Percentiles rank a stretch among this genome's conserved stretches.
Evolutionary conservation across 2,329 filamentous ascomycete genomes (phyloP).

Genomic region (Parafenestella ontariensis): DNA sequence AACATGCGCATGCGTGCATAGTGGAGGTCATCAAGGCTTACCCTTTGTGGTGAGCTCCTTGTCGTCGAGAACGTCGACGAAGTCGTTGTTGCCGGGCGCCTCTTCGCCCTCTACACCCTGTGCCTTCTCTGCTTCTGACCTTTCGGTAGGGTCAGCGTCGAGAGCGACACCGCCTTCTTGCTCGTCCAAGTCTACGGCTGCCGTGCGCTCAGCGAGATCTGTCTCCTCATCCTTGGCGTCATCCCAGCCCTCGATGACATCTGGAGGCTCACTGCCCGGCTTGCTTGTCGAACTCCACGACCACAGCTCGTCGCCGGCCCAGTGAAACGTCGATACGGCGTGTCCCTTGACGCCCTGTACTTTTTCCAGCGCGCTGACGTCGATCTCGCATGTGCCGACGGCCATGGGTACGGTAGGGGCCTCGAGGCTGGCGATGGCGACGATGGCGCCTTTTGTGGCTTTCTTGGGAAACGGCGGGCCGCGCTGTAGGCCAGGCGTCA

Average conservation of each 20-base stretch:
- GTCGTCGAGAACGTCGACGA: constrained; percentile 51
- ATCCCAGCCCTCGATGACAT: constrained; percentile 60
- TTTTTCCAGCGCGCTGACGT: constrained; percentile 62
- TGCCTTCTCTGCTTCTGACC: constrained; percentile 42
- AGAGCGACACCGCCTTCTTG: constrained; percentile 58
- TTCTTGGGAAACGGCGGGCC: constrained; percentile 68
- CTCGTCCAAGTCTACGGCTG: constrained; percentile 52
- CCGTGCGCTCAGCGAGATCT: constrained; percentile 49
- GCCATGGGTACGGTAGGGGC: constrained; percentile 67
- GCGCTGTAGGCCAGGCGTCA: constrained; percentile 71
- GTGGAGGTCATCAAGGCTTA: constrained; percentile 28
- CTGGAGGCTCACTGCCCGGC: constrained; percentile 61
- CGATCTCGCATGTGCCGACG: constrained; percentile 70
- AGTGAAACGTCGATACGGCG: constrained; percentile 70
- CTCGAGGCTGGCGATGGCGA: constrained; percentile 68
- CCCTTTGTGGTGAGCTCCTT: constrained; percentile 65
- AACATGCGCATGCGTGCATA: constrained; percentile 2
- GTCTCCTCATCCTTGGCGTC: constrained; percentile 43
- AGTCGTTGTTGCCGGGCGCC: constrained; percentile 39
- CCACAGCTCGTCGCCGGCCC: constrained; percentile 75
- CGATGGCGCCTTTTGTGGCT: constrained; percentile 66
- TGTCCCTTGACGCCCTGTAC: constrained; percentile 69
- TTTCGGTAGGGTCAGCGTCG: constrained; percentile 32
- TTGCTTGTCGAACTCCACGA: constrained; percentile 64
- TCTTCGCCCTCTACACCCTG: constrained; percentile 45